Base-by-base conservation (phyloP, 257 asterid species). In the Nicotiana benthamiana region DNA sequence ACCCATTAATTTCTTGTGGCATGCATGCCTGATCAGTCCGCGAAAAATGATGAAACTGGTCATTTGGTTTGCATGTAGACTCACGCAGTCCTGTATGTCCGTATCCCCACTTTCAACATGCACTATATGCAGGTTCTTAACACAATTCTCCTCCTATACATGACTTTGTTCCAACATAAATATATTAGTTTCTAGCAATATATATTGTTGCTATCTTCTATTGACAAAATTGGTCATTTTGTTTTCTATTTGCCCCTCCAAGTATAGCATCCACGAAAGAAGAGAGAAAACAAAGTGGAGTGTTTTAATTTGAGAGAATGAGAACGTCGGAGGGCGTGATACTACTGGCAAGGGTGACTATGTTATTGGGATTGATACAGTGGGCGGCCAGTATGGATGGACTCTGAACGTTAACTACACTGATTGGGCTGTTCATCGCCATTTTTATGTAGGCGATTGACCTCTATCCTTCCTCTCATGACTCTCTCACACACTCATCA, bases 341-440 rank as follows among this genome's bases (percentile, higher is more conserved):
- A 51, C 22, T 72, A 12, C 18, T 70, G 0, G 15, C 11, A 12
- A 68, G 56, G n/a, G 16, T 43, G 57, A 20, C 24, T 2, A 43
- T 46, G 9, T 16, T 72, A 6, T 24, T 72, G 51, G 78, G 22
- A 0, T 3, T 72, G 84, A 20, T 75, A 43, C 61, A 46, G 17
- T 91, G 27, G 94, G 94, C 8, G 91, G 82, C 2, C 75, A 60
- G 52, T 48, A 30, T 2, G 90, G 94, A 26, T 92, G 97, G 97
- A 20, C 59, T 1, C 82, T 64, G 30, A 81, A 80, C 30, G 88
- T 86, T 5, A 92, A 90, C 86, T 92, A 89, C 83, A 90, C 94
- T 0, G 82, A 65, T 0, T 92, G 97, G 97, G 93, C 94, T 16
- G 65, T 84, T 53, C 77, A 83, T 62, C 83, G 82, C 43, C 92